Base-by-base conservation (phyloP, 768 basidiomycete genomes). In the Coprinopsis strossmayeri region DNA sequence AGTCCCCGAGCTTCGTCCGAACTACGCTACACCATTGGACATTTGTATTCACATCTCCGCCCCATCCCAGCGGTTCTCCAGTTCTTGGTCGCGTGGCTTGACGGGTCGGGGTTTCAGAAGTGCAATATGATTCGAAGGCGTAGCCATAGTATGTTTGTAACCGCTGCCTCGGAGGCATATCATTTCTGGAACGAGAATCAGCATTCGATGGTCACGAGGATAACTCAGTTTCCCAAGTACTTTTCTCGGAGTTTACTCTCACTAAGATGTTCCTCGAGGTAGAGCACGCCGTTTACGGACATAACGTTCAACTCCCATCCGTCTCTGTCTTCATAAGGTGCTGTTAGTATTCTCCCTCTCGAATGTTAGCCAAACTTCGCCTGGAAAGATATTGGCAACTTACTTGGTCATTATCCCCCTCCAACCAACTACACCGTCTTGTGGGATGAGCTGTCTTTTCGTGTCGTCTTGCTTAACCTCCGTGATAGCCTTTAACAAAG, bases 21-120 rank as follows among this genome's bases (percentile, higher is more conserved):
- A 91, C 86, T 45, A 95, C 83, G 52, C 79, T 82, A 58, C 91
- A 93, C 91, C 91, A 93, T 56, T 93, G 90, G 0, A 87, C 76
- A 56, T 91, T 91, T 10, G 90, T 93, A 59, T 94, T 75, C 11
- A 93, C 89, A 51, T 87, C 82, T 0, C 84, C 83, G 46, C 87
- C 77, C 86, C 85, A 91, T 1, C 82, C 85, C 2, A 60, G 52
- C n/a, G 69, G 69, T 26, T 63, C 62, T 12, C 64, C 61, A 12
- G 62, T 53, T 15, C 40, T 47, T 37, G 57, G 45, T 12, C 34
- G 35, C 45, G n/a, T 55, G 57, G 59, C 52, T 59, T 24, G 35
- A n/a, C 57, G 60, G 5, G 53, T 53, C 7, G 72, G 73, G 1
- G 61, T 60, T 17, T 71, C 69, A 3, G 73, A 69, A 12, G 91